Evolutionary conservation across 1,139 yeast genomes (phyloP).

Genomic region (Kodamaea sp.): DNA sequence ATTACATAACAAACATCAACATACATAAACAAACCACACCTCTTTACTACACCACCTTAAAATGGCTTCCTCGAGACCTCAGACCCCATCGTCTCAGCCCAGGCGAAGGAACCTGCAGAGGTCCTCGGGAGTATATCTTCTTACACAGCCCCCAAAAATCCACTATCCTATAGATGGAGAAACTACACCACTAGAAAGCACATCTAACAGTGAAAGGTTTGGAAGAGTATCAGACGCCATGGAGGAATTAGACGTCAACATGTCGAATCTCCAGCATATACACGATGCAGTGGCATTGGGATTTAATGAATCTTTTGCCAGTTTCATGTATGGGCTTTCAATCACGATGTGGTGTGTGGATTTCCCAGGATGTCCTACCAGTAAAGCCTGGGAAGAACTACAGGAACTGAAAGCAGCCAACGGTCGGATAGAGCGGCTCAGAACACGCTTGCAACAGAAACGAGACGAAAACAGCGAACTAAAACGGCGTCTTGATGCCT

Average conservation of each 20-base stretch:
- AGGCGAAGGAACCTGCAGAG: slow-evolving; percentile 35
- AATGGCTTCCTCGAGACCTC: slow-evolving; percentile 16
- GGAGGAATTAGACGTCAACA: slow-evolving; percentile 51
- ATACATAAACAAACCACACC: background rate
- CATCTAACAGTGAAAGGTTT: slow-evolving; percentile 32
- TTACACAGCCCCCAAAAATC: slow-evolving; percentile 43
- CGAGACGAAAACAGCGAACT: slow-evolving; percentile 29
- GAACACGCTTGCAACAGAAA: slow-evolving; percentile 23
- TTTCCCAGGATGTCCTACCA: slow-evolving; percentile 47
- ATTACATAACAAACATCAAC: too few species aligned
- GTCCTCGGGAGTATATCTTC: slow-evolving; percentile 42
- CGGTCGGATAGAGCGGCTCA: slow-evolving; percentile 24
- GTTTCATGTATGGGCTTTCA: slow-evolving; percentile 60
- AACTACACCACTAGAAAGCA: slow-evolving; percentile 38
- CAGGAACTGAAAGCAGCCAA: slow-evolving; percentile 29
- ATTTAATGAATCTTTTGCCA: slow-evolving; percentile 64
- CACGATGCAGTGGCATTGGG: slow-evolving; percentile 52
- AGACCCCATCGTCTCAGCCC: slow-evolving; percentile 15
- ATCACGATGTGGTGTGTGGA: slow-evolving; percentile 70
- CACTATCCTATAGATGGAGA: slow-evolving; percentile 47
- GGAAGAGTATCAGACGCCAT: slow-evolving; percentile 53
- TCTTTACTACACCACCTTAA: background rate
- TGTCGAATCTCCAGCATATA: slow-evolving; percentile 46
- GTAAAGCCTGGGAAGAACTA: slow-evolving; percentile 36
- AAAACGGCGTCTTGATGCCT: slow-evolving; percentile 21